A percentile compares a stretch with the other conserved stretches of the same genome.
Conservation (phyloP, 768 basidiomycete species). For the Erythrobasidium yunnanense region DNA sequence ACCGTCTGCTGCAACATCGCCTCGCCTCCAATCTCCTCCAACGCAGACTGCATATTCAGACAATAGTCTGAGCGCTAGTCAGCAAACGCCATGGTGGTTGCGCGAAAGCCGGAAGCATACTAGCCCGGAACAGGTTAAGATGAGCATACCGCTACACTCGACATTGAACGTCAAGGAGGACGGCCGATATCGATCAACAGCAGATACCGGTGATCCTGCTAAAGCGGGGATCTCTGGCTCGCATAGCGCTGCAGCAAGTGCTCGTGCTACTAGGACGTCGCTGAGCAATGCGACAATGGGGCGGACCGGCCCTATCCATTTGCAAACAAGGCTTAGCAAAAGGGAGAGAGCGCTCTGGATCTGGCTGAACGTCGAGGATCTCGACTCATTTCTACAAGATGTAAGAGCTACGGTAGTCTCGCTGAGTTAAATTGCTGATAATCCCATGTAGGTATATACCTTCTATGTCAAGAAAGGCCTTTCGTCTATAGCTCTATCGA, state of each 20-base stretch:
- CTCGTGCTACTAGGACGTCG: not conserved
- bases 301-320: slow-evolving; percentile 6
- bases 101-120: not conserved
- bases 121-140: not conserved
- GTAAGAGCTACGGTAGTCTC: slow-evolving; percentile 42
- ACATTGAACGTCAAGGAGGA: too few species aligned
- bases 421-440: not conserved
- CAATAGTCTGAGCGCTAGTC: not conserved
- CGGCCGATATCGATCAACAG: not conserved
- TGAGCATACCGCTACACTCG: not conserved
- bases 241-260: not conserved
- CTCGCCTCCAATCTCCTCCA: too few species aligned
- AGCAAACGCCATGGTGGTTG: slow-evolving; percentile 4
- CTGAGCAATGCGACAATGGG: not conserved
- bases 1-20: too few species aligned
- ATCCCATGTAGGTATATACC: slow-evolving; percentile 49
- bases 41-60: too few species aligned
- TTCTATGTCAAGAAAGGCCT: slow-evolving; percentile 97
- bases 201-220: not conserved
- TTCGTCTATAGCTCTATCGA: slow-evolving; percentile 80
- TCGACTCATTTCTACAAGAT: slow-evolving; percentile 89
- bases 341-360: slow-evolving; percentile 85
- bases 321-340: slow-evolving; percentile 35
- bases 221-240: not conserved
- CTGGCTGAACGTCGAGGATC: slow-evolving; percentile 97